Conservation (phyloP, 2,329 filamentous ascomycete genomes). For the Penicillium decumbens region DNA sequence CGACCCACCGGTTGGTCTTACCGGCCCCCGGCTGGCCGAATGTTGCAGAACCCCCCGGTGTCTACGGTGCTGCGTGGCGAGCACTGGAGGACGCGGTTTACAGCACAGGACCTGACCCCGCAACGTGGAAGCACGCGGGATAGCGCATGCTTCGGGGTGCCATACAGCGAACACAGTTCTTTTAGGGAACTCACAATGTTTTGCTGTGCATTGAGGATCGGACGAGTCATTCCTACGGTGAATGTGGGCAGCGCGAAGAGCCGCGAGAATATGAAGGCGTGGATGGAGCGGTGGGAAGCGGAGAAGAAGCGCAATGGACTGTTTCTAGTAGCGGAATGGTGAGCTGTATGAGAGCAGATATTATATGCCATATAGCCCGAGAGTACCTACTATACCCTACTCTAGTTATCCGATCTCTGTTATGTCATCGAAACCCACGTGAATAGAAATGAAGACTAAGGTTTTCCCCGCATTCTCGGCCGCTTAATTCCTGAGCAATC, state of each 20-base stretch:
- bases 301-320: conserved; percentile 61
- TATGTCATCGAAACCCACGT: no score
- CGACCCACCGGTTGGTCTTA: conserved; percentile 94
- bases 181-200: conserved; percentile 95
- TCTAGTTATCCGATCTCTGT: background rate
- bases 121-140: conserved; percentile 79
- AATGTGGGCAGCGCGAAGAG: conserved; percentile 67
- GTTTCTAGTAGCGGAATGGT: conserved; percentile 45
- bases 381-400: background rate
- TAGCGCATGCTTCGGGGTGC: conserved; percentile 85
- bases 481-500: background rate
- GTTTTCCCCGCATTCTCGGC: background rate
- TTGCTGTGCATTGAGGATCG: conserved; percentile 78
- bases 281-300: conserved; percentile 60
- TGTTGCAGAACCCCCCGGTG: conserved; percentile 60
- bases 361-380: background rate
- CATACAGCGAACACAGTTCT: conserved; percentile 92
- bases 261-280: conserved; percentile 62
- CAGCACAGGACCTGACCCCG: conserved; percentile 65
- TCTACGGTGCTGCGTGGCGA: conserved; percentile 61
- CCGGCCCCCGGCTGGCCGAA: conserved; percentile 61
- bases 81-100: conserved; percentile 72
- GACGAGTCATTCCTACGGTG: conserved; percentile 87
- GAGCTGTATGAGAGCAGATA: background rate
- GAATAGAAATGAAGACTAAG: no score